Base-by-base conservation (phyloP, 768 basidiomycete genomes). In the Panellus pusillus region DNA sequence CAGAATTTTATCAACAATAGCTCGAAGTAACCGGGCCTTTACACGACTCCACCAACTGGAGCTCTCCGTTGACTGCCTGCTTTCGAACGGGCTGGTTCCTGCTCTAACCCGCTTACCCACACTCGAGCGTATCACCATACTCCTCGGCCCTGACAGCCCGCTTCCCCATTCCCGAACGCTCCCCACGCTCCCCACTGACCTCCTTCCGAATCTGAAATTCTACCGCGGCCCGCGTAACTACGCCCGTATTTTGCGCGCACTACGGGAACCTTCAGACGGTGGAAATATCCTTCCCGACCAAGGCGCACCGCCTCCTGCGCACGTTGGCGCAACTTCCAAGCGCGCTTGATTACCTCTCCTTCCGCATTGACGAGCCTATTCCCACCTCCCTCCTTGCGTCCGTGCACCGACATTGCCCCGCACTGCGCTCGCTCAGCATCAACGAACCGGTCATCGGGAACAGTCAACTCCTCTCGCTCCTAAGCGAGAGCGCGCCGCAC, bases 201-300 rank as follows among this genome's bases (percentile, higher is more conserved):
- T 50, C 20, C 43, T 61, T 19, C 54, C 55, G 0, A 41, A 44
- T 19, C 55, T 57, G 19, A 36, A 38, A 39, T 47, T 51, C 47
- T 61, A 57, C 36, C 59, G 59, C 44, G 59, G 59, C 17, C 59
- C 59, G 18, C 59, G 59, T 1, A 54, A 50, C 40, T 61, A 43
- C 45, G 52, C 44, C n/a, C 41, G 4, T 52, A 57, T 27, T 61
- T 61, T 44, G 47, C 44, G 18, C 11, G 47, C 20, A 18, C 44
- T 29, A 17, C 40, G 18, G 28, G 51, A 7, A 42, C n/a, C 39
- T 13, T 61, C 29, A 49, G 14, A 55, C 55, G 8, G 24, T 61
- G 40, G 59, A 61, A 31, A n/a, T 61, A 14, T 46, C 51, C 20
- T 14, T 44, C 28, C 47, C 55, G 15, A 40, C 2, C 38, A 56